Conservation (phyloP, 2,329 filamentous ascomycete genomes). For the Purpureocillium lavendulum region DNA sequence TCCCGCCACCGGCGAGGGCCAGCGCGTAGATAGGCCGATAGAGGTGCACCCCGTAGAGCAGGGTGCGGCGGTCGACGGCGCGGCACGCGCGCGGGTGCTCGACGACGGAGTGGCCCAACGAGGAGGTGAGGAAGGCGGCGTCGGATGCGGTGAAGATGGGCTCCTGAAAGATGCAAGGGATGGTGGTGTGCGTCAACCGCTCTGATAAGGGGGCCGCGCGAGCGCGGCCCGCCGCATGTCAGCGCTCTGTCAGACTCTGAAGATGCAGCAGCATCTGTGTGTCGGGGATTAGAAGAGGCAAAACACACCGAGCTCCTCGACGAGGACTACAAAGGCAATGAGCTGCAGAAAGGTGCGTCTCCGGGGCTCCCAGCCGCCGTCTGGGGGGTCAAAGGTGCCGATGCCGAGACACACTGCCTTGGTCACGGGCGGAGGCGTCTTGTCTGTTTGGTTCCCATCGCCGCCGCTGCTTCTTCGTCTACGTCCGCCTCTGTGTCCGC, state of each 20-base stretch:
- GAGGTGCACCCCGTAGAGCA: conserved; percentile 57
- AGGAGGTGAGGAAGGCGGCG: conserved; percentile 39
- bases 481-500: background rate
- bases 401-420: conserved; percentile 46
- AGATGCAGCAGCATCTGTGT: no score
- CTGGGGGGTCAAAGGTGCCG: conserved; percentile 44
- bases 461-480: no score
- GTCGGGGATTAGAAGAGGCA: no score
- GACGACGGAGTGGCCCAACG: conserved; percentile 44
- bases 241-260: no score
- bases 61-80: conserved; percentile 34
- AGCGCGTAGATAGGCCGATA: conserved; percentile 44
- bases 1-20: conserved; percentile 28
- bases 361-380: conserved; percentile 35
- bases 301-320: conserved; percentile 32
- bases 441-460: no score
- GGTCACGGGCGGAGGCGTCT: conserved; percentile 15
- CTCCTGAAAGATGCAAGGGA: conserved; percentile 45
- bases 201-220: conserved; percentile 13
- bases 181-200: conserved; percentile 11
- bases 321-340: conserved; percentile 40
- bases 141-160: conserved; percentile 42
- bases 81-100: conserved; percentile 45
- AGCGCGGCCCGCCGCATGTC: no score
- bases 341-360: conserved; percentile 43